Percentiles rank a stretch among this genome's conserved stretches.
Conservation (phyloP, 2,329 filamentous ascomycete genomes). For the Sporothrix dimorphospora region DNA sequence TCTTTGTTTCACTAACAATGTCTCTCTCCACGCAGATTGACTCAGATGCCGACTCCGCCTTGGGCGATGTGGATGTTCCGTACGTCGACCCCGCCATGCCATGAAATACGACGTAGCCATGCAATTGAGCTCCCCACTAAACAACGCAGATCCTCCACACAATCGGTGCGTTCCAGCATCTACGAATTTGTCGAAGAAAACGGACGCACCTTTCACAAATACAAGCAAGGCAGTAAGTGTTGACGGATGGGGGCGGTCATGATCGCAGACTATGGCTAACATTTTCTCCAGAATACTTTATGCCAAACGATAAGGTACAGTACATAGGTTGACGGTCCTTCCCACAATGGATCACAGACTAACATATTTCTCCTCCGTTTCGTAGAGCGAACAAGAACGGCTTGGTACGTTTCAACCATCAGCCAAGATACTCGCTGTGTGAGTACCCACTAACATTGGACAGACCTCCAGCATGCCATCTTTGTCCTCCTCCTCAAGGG, state of each 20-base stretch:
- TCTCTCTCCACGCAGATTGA: slow-evolving; percentile 24
- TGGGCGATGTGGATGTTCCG: slow-evolving; percentile 28
- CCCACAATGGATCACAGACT: too few species aligned
- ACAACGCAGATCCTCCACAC: slow-evolving; percentile 25
- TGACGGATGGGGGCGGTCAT: neutral
- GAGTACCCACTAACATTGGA: neutral
- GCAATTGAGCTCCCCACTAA: too few species aligned
- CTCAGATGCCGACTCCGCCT: slow-evolving; percentile 27
- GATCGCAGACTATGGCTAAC: neutral
- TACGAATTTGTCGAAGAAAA: slow-evolving; percentile 35
- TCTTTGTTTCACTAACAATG: too few species aligned
- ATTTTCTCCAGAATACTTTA: slow-evolving; percentile 29
- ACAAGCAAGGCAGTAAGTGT: slow-evolving; percentile 33
- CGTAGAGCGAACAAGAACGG: slow-evolving; percentile 32
- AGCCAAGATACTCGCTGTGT: too few species aligned
- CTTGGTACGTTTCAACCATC: slow-evolving; percentile 16
- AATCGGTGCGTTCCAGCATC: slow-evolving; percentile 32
- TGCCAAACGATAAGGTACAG: slow-evolving; percentile 34
- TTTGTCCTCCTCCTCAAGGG: slow-evolving; percentile 32
- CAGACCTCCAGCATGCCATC: slow-evolving; percentile 33
- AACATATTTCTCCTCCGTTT: neutral
- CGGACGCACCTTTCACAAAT: slow-evolving; percentile 33
- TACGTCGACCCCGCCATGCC: neutral
- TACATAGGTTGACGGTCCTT: too few species aligned
- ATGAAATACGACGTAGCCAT: too few species aligned